phyloP scores from a whole-genome alignment of 257 asterid species.

The Capsicum pubescens region DNA sequence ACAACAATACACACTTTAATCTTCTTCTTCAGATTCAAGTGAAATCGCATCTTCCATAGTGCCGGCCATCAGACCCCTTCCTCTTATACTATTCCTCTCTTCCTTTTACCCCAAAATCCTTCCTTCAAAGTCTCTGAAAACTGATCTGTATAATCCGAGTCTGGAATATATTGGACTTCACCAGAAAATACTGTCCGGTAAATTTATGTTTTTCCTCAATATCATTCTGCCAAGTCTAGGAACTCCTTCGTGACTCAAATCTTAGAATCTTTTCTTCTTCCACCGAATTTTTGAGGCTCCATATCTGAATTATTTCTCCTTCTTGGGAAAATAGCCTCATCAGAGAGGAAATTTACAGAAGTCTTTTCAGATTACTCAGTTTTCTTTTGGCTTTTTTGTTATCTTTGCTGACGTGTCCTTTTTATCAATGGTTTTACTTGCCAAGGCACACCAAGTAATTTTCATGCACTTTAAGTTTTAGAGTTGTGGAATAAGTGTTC shows the following conservation, averaged over 20 bases:
- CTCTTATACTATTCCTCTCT: conserved; percentile 8
- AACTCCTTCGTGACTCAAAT: background rate
- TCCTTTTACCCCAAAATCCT: conserved; percentile 10
- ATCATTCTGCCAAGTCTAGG: background rate
- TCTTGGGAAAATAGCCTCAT: conserved; percentile 1
- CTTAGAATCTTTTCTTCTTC: background rate
- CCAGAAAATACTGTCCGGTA: background rate
- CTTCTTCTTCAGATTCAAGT: background rate
- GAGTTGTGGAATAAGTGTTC: conserved; percentile 1
- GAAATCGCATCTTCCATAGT: background rate
- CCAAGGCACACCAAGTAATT: background rate
- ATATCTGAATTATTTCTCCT: background rate
- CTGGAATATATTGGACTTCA: conserved; percentile 5
- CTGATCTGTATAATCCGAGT: background rate
- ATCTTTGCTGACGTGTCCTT: background rate
- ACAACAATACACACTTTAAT: background rate
- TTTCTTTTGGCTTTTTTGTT: background rate
- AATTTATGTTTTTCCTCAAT: background rate
- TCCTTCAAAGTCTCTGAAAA: background rate
- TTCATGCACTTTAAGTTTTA: background rate
- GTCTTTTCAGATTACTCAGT: background rate
- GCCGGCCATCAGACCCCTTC: conserved; percentile 4
- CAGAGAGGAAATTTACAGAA: background rate
- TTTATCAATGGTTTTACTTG: background rate
- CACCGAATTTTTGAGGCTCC: background rate